Percentiles rank a stretch among this genome's conserved stretches.
Conservation (phyloP, 495 filamentous ascomycete genomes). For the Aspergillus saccharolyticus region DNA sequence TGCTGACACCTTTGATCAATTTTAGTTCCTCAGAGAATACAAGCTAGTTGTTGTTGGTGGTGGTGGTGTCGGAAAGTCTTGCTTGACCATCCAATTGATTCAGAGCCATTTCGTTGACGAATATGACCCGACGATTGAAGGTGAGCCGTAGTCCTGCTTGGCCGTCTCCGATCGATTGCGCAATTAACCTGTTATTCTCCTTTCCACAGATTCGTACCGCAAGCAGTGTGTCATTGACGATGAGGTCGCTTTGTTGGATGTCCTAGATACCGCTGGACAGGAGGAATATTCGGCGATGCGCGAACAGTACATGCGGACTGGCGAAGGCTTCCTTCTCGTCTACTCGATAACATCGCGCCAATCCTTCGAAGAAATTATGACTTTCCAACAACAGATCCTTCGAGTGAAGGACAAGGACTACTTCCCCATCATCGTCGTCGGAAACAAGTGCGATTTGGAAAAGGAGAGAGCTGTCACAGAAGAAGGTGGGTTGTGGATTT, state of each 20-base stretch:
- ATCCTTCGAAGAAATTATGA: conserved; percentile 96
- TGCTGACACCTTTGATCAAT: conserved; percentile 8
- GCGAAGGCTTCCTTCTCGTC: conserved; percentile 94
- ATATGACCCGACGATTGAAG: conserved; percentile 99
- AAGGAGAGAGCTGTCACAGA: conserved; percentile 81
- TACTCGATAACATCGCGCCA: conserved; percentile 97
- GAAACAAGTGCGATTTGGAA: conserved; percentile 98
- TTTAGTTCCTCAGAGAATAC: conserved; percentile 93
- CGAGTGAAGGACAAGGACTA: conserved; percentile 99
- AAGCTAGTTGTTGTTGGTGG: conserved; percentile 97
- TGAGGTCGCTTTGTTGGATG: conserved; percentile 93
- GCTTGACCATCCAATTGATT: conserved; percentile 98
- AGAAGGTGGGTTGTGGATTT: conserved; percentile 61
- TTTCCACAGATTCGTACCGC: conserved; percentile 83
- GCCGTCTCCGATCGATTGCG: conserved; percentile 6
- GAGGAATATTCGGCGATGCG: conserved; percentile 99
- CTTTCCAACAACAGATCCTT: conserved; percentile 97
- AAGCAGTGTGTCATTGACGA: conserved; percentile 99
- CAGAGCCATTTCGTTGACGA: conserved; percentile 99
- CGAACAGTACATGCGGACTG: conserved; percentile 99
- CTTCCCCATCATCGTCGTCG: conserved; percentile 99
- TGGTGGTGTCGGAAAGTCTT: conserved; percentile 98
- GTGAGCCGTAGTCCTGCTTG: conserved; percentile 45
- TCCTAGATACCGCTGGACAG: conserved; percentile 95
- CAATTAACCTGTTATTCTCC: conserved; percentile 16